Conservation (phyloP, 2,329 filamentous ascomycete species). For the Fusarium piperis region DNA sequence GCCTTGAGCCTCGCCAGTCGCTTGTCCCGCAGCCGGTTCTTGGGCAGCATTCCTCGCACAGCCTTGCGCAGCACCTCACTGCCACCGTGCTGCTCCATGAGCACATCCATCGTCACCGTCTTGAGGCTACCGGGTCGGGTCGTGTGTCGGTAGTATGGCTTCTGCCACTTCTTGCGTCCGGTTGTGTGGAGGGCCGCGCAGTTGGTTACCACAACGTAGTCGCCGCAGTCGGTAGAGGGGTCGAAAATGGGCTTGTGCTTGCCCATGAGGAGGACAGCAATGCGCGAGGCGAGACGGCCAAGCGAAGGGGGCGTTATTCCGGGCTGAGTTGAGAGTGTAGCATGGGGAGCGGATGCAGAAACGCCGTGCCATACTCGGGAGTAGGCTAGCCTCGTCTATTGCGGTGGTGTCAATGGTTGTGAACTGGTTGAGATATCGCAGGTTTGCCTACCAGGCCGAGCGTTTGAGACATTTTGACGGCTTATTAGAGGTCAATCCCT, state of each 20-base stretch:
- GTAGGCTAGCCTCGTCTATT: constrained; percentile 93
- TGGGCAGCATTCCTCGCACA: constrained; percentile 96
- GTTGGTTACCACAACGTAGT: constrained; percentile 95
- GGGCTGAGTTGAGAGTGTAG: constrained; percentile 66
- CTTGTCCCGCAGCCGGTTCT: constrained; percentile 92
- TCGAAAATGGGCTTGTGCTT: constrained; percentile 99
- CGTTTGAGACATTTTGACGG: constrained; percentile 77
- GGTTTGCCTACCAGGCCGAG: constrained; percentile 71
- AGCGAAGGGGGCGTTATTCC: constrained; percentile 78
- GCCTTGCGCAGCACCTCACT: constrained; percentile 91
- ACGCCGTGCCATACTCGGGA: constrained; percentile 92
- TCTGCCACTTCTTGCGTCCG: constrained; percentile 91
- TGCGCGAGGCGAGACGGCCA: constrained; percentile 87
- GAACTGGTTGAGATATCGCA: constrained; percentile 7
- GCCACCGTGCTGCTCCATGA: constrained; percentile 95
- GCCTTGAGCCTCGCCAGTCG: constrained; percentile 90
- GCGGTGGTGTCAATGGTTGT: constrained; percentile 17
- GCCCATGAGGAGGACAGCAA: constrained; percentile 91
- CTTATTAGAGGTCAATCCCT: constrained; percentile 31
- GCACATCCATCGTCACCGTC: constrained; percentile 90
- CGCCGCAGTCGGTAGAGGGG: constrained; percentile 96
- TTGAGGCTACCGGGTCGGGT: constrained; percentile 89
- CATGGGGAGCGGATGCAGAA: constrained; percentile 75
- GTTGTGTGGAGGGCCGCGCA: constrained; percentile 89
- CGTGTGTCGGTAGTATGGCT: constrained; percentile 94